These are phyloP conservation scores for Trebouxiophyceae sp. DNA, from an alignment of 163 green algal species.

Conservation along the genomic window DNA sequence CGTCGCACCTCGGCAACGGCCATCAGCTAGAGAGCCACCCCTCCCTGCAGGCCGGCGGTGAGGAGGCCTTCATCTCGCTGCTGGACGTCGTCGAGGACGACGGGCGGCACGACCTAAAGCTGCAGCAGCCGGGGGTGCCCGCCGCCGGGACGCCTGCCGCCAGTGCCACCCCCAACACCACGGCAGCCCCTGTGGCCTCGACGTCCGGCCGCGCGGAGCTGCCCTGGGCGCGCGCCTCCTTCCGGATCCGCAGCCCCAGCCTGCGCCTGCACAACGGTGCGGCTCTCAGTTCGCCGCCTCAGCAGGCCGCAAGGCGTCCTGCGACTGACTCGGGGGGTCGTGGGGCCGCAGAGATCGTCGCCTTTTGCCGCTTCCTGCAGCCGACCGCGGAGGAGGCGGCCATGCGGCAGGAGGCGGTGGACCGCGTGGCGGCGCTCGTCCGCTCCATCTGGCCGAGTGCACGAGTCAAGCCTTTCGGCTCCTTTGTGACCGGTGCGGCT, in stretches of 20 bases:
- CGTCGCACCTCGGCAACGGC: too few relatives aligned
- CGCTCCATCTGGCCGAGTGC: constrained; percentile 59
- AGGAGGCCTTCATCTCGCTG: not conserved
- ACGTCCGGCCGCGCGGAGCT: too few relatives aligned
- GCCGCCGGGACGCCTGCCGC: too few relatives aligned
- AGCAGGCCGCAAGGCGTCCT: not conserved
- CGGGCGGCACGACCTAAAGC: too few relatives aligned
- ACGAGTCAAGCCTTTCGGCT: constrained; percentile 72
- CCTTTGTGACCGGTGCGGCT: constrained; percentile 61
- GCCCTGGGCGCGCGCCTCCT: constrained; percentile 14
- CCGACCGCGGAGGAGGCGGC: constrained; percentile 54
- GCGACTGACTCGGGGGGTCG: not conserved
- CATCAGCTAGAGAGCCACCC: too few relatives aligned
- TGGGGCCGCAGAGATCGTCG: constrained; percentile 51
- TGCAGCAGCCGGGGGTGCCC: too few relatives aligned
- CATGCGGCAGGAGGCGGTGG: constrained; percentile 48
- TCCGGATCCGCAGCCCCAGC: constrained; percentile 26
- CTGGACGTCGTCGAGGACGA: not conserved
- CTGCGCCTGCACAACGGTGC: constrained; percentile 46
- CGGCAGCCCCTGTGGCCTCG: too few relatives aligned
- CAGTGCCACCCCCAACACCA: too few relatives aligned
- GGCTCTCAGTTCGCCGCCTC: not conserved
- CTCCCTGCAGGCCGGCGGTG: not conserved
- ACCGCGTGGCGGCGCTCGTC: constrained; percentile 50
- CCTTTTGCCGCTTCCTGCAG: constrained; percentile 54